phyloP scores from a whole-genome alignment of 2,329 filamentous ascomycete genomes.

The Pestalotiopsis sp. region DNA sequence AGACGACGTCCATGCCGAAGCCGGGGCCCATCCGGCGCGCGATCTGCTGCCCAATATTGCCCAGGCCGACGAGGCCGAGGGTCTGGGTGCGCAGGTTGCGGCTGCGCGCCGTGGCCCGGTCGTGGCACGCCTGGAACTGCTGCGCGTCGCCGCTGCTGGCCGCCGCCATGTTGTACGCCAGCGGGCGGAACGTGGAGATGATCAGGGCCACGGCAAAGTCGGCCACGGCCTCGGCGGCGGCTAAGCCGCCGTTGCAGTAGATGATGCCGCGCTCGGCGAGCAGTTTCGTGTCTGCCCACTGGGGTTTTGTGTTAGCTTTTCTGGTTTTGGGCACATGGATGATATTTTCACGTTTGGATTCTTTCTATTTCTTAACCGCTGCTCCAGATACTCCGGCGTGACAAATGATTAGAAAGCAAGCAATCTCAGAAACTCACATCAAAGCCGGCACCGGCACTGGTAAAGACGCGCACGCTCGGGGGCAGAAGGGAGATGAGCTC shows the following conservation, averaged over 20 bases:
- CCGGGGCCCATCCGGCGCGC: constrained; percentile 59
- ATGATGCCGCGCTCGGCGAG: constrained; percentile 66
- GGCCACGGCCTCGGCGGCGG: constrained; percentile 73
- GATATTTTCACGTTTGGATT: not conserved
- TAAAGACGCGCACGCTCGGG: constrained; percentile 56
- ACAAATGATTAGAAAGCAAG: not conserved
- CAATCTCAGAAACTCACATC: constrained; percentile 34
- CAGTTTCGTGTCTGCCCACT: constrained; percentile 60
- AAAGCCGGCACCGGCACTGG: constrained; percentile 63
- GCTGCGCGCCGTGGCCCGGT: constrained; percentile 58
- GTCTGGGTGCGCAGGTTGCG: constrained; percentile 64
- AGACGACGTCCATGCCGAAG: constrained; percentile 70
- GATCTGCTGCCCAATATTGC: constrained; percentile 66
- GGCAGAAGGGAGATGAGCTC: constrained; percentile 61
- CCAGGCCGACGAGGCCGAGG: constrained; percentile 71
- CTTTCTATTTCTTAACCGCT: too few species aligned
- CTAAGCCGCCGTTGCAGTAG: constrained; percentile 74
- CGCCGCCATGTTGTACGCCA: constrained; percentile 65
- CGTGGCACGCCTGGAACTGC: constrained; percentile 61
- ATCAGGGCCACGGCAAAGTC: constrained; percentile 73
- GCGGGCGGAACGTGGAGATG: constrained; percentile 68
- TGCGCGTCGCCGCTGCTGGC: constrained; percentile 43
- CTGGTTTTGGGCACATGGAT: not conserved
- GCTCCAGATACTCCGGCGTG: too few species aligned
- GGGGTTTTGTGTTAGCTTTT: not conserved